These are phyloP conservation scores for Solanum rostratum DNA, from an alignment of 257 asterid genomes.

Conservation along the genomic window DNA sequence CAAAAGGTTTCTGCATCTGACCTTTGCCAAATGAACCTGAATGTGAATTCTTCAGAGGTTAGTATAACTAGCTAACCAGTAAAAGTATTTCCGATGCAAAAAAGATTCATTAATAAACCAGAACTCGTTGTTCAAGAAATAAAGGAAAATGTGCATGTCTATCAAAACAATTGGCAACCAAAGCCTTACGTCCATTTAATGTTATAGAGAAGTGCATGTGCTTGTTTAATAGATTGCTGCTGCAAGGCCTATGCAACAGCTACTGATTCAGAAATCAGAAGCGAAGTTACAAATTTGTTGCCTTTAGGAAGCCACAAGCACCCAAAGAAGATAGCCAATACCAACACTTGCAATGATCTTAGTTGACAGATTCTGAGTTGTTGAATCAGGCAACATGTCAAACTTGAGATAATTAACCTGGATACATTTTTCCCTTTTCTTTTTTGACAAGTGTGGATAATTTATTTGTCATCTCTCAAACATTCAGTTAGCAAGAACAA, in stretches of 20 bases:
- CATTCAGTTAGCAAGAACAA: not conserved
- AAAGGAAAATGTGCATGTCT: not conserved
- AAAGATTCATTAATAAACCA: not conserved
- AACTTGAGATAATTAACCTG: not conserved
- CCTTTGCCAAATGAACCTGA: conserved; percentile 76
- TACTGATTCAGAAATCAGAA: not conserved
- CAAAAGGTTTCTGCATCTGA: conserved; percentile 95
- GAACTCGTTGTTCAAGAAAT: not conserved
- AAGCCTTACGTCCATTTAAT: not conserved
- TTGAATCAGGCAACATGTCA: not conserved
- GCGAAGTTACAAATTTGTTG: not conserved
- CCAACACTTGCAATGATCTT: not conserved
- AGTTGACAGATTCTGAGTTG: not conserved
- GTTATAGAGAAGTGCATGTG: not conserved
- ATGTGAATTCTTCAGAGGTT: not conserved
- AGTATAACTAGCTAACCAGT: not conserved
- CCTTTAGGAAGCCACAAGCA: not conserved
- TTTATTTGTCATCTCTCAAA: not conserved
- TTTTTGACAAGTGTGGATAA: not conserved
- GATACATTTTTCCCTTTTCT: not conserved
- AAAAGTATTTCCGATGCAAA: not conserved
- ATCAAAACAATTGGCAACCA: not conserved
- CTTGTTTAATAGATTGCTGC: not conserved
- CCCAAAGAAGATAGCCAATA: not conserved
- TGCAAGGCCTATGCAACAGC: not conserved